phyloP scores from a whole-genome alignment of 192 early-diverging fungal genomes.

The Obelidium mucronatum region DNA sequence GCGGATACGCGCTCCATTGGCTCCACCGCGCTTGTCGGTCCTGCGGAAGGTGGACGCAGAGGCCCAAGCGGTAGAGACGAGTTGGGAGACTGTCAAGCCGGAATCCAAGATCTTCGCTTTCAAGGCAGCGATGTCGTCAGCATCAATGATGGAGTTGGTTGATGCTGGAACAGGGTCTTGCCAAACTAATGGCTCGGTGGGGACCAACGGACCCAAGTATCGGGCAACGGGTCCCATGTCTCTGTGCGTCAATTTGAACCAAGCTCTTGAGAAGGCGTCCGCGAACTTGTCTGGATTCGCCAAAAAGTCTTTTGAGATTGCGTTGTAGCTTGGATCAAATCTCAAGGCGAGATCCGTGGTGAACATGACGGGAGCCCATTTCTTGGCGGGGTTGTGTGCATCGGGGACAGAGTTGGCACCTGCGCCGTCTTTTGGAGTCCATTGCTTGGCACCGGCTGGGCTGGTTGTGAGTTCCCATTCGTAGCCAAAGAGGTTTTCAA shows the following conservation, averaged over 20 bases:
- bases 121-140: constrained; percentile 13
- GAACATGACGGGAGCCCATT: constrained; percentile 22
- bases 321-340: constrained; percentile 23
- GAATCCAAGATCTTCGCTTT: constrained; percentile 23
- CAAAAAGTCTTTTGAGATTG: constrained; percentile 22
- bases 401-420: constrained; percentile 4
- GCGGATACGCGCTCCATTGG: constrained; percentile 48
- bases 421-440: constrained; percentile 22
- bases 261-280: constrained; percentile 44
- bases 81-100: not conserved
- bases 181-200: constrained; percentile 40
- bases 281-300: constrained; percentile 30
- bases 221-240: constrained; percentile 47
- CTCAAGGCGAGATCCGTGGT: constrained; percentile 38
- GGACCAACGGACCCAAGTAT: constrained; percentile 35
- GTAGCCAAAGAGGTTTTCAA: constrained; percentile 37
- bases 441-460: constrained; percentile 43
- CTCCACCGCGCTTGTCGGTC: constrained; percentile 44
- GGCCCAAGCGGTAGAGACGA: constrained; percentile 41
- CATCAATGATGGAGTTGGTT: not conserved
- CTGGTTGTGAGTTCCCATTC: constrained; percentile 37
- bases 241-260: constrained; percentile 48
- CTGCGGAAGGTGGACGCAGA: constrained; percentile 44
- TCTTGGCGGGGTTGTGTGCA: constrained; percentile 8
- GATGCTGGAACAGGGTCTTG: constrained; percentile 44